Base-by-base conservation (phyloP, 768 basidiomycete species). In the Galerina marginata region DNA sequence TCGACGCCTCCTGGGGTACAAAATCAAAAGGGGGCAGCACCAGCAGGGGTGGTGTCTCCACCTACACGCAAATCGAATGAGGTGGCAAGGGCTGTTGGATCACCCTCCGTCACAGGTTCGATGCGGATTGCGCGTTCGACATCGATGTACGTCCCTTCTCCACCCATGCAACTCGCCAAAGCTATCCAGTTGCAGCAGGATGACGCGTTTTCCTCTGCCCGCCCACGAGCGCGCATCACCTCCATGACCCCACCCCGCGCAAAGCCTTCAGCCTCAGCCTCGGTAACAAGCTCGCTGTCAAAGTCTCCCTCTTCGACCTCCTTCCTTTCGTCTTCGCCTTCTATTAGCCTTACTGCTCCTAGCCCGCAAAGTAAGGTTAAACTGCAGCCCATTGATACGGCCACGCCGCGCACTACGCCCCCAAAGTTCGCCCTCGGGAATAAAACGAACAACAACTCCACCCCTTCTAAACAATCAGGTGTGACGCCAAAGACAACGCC, bases 161-260 rank as follows among this genome's bases (percentile, higher is more conserved):
- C 73, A 1, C 54, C 69, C 38, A 42, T 56, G 15, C 67, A 68
- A 25, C 59, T 59, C 46, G 62, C 64, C 53, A 66, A 62, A 66
- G 29, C 60, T n/a, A 58, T 56, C 51, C 48, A 61, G 48, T 54
- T 37, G 44, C 61, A 62, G 60, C 52, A 65, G 47, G 47, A 48
- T 47, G 64, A 65, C 48, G 62, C 57, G 38, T 69, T 75, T 44
- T 73, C 74, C 20, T 74, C 75, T 23, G 71, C 77, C 59, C 77
- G 77, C 42, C 64, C 66, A 53, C 65, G 72, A 42, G 68, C 77
- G 54, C 76, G 82, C 38, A 77, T 85, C 57, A 70, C 75, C 62
- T 85, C 84, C 9, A 74, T 78, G 77, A 79, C 77, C 29, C 75
- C 78, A 14, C 76, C 73, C 7, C 60, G 61, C 45, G 60, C 65